These are phyloP conservation scores for Parietaria judaica DNA, from an alignment of 306 rosid genomes.

Conservation along the genomic window DNA sequence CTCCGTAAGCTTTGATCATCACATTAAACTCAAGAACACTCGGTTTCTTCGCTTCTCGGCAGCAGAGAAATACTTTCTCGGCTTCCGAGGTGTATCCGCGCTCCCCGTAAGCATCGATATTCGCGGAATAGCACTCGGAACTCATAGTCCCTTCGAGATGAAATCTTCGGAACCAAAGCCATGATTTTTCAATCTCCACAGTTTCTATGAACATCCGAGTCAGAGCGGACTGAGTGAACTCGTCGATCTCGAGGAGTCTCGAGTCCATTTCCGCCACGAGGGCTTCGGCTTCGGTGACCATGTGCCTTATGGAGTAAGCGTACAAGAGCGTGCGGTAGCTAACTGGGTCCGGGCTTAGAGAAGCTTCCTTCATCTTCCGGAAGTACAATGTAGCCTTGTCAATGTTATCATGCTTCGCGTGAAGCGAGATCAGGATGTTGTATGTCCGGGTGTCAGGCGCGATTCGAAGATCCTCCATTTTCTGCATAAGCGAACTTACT, in stretches of 20 bases:
- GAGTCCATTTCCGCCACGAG: slow-evolving; percentile 59
- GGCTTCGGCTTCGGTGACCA: slow-evolving; percentile 56
- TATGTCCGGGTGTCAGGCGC: slow-evolving; percentile 62
- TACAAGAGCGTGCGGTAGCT: slow-evolving; percentile 64
- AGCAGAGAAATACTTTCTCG: slow-evolving; percentile 57
- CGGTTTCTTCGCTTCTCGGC: slow-evolving; percentile 51
- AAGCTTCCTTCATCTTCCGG: slow-evolving; percentile 3
- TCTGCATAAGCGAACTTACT: slow-evolving; percentile 47
- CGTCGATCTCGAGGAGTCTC: slow-evolving; percentile 59
- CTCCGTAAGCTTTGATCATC: slow-evolving; percentile 86
- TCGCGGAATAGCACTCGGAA: slow-evolving; percentile 70
- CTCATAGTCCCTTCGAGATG: slow-evolving; percentile 48
- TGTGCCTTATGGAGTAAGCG: slow-evolving; percentile 62
- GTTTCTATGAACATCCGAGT: slow-evolving; percentile 68
- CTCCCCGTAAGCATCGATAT: slow-evolving; percentile 72
- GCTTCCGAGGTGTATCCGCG: slow-evolving; percentile 59
- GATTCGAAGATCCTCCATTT: slow-evolving; percentile 63
- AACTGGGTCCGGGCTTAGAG: slow-evolving; percentile 27
- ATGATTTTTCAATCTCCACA: slow-evolving; percentile 54
- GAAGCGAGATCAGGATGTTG: slow-evolving; percentile 53
- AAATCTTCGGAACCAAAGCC: slow-evolving; percentile 69
- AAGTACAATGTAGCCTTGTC: slow-evolving; percentile 46
- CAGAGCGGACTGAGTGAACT: slow-evolving; percentile 66
- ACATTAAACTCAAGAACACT: slow-evolving; percentile 72
- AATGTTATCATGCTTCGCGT: slow-evolving; percentile 27